Conservation (phyloP, 2,329 filamentous ascomycete genomes). For the Coniosporium tulheliwenetii region DNA sequence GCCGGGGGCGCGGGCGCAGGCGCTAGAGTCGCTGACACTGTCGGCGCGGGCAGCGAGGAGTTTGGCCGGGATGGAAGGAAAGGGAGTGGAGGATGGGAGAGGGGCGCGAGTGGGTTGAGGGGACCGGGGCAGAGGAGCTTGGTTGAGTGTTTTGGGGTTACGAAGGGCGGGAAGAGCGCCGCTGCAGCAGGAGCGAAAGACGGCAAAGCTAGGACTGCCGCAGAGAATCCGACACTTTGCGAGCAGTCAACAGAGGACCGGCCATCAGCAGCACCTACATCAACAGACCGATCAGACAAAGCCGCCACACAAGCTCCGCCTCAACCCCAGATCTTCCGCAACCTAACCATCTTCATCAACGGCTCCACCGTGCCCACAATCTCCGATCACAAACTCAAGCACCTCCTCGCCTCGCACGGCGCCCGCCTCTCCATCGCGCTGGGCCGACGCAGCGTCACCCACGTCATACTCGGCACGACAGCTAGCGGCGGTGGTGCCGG, state of each 20-base stretch:
- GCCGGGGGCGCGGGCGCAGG: constrained; percentile 38
- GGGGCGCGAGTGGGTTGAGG: constrained; percentile 31
- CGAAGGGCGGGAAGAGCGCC: constrained; percentile 2
- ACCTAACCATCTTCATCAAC: constrained; percentile 70
- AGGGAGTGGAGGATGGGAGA: constrained; percentile 37
- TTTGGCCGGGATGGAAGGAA: constrained; percentile 33
- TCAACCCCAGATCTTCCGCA: constrained; percentile 9
- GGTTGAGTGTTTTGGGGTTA: constrained; percentile 12
- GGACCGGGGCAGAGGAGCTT: constrained; percentile 28
- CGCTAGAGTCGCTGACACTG: constrained; percentile 45
- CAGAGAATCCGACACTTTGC: constrained; percentile 2
- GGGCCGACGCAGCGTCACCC: constrained; percentile 60
- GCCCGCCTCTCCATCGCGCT: constrained; percentile 56
- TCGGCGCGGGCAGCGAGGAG: constrained; percentile 46
- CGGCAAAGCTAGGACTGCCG: constrained; percentile 7
- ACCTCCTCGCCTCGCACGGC: constrained; percentile 58
- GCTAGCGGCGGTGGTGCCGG: constrained; percentile 39
- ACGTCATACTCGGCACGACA: constrained; percentile 63
- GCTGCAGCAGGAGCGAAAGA: constrained; percentile 6
- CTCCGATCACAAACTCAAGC: constrained; percentile 77
- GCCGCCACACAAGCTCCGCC: neutral
- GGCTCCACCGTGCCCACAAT: constrained; percentile 68
- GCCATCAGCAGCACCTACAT: neutral
- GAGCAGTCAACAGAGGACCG: neutral
- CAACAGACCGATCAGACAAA: neutral